These are phyloP conservation scores for Coprinopsis marcescibilis DNA, from an alignment of 768 basidiomycete species.

Conservation along the genomic window DNA sequence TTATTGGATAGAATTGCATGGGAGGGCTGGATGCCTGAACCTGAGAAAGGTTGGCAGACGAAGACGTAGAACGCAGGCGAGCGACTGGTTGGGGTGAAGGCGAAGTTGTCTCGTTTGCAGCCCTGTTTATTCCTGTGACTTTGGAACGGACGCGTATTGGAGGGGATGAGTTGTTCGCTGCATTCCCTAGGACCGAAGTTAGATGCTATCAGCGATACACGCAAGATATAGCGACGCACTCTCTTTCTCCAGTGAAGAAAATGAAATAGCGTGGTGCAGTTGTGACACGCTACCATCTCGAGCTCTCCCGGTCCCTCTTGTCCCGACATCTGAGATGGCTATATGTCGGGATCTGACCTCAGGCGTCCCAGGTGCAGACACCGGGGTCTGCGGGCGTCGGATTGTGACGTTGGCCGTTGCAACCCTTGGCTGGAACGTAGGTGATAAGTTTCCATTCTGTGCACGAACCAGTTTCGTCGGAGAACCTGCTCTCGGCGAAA, in stretches of 20 bases:
- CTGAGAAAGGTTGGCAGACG: constrained; percentile 30
- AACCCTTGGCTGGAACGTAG: constrained; percentile 23
- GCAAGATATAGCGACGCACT: constrained; percentile 11
- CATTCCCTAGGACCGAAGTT: constrained; percentile 11
- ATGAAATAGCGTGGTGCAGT: constrained; percentile 33
- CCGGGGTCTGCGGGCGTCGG: constrained; percentile 26
- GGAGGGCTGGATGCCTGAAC: constrained; percentile 22
- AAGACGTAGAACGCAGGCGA: constrained; percentile 35
- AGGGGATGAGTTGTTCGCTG: constrained; percentile 19
- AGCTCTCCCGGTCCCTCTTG: constrained; percentile 15
- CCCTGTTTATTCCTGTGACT: constrained; percentile 45
- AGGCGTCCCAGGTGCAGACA: constrained; percentile 28
- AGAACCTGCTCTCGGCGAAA: constrained; percentile 34
- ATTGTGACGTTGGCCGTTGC: constrained; percentile 17
- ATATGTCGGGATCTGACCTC: constrained; percentile 25
- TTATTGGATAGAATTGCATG: constrained; percentile 49
- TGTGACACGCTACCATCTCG: constrained; percentile 25
- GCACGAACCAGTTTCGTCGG: constrained; percentile 38
- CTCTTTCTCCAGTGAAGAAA: constrained; percentile 28
- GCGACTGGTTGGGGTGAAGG: constrained; percentile 17
- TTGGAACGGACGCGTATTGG: constrained; percentile 54
- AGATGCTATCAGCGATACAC: constrained; percentile 14
- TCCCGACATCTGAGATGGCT: constrained; percentile 20
- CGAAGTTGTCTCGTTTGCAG: constrained; percentile 17
- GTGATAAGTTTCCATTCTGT: constrained; percentile 28